Evolutionary conservation across 768 basidiomycete species (phyloP).

Genomic region (Paxillus rubicundulus): DNA sequence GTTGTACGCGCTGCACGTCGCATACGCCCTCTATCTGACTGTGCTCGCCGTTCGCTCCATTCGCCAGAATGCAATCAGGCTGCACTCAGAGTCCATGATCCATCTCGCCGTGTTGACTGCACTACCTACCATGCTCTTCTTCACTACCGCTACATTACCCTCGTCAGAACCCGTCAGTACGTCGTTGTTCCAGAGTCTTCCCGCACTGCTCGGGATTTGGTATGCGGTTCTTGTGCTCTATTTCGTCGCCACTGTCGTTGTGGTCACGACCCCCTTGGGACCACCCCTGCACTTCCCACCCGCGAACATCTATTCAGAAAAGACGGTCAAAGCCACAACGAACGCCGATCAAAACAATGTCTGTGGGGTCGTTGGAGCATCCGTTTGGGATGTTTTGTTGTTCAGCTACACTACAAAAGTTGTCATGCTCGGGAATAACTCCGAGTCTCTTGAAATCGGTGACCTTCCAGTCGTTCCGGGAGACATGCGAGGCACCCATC

Average conservation of each 20-base stretch:
- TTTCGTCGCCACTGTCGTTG: constrained; percentile 40
- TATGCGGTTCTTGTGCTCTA: constrained; percentile 53
- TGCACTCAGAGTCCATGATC: constrained; percentile 48
- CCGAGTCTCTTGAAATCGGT: constrained; percentile 76
- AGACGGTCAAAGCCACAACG: constrained; percentile 56
- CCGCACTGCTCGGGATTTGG: constrained; percentile 43
- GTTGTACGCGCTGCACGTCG: constrained; percentile 43
- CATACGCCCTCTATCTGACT: constrained; percentile 60
- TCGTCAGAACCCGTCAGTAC: constrained; percentile 35
- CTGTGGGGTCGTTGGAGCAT: constrained; percentile 53
- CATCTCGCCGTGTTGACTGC: constrained; percentile 61
- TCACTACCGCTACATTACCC: constrained; percentile 57
- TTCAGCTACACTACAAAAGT: constrained; percentile 90
- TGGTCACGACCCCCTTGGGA: constrained; percentile 59
- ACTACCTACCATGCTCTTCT: constrained; percentile 45
- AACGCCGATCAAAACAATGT: constrained; percentile 75
- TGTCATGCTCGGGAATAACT: constrained; percentile 75
- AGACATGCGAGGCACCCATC: constrained; percentile 62
- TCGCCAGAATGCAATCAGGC: constrained; percentile 37
- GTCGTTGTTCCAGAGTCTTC: constrained; percentile 19
- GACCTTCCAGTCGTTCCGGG: constrained; percentile 82
- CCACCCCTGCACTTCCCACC: constrained; percentile 74
- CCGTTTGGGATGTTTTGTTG: constrained; percentile 48
- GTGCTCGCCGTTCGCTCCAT: constrained; percentile 52
- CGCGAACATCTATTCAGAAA: constrained; percentile 72